Evolutionary conservation across 345 rosid species (phyloP).

Genomic region (Boechera retrofracta): DNA sequence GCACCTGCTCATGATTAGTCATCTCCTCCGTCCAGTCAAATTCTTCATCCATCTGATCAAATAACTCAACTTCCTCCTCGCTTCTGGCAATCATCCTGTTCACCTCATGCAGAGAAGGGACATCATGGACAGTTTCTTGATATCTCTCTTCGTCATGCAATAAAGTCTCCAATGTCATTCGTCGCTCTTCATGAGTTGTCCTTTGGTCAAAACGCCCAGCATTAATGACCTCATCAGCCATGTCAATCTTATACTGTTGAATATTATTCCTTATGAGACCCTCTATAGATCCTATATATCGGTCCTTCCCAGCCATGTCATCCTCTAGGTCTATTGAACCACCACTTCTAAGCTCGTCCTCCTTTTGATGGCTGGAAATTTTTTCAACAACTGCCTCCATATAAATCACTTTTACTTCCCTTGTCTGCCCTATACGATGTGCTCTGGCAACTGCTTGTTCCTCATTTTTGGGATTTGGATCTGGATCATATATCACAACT

Average conservation of each 20-base stretch:
- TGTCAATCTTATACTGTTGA: conserved; percentile 99
- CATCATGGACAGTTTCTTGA: conserved; percentile 98
- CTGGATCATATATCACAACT: conserved; percentile 98
- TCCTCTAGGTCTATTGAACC: conserved; percentile 88
- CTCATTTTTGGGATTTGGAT: conserved; percentile 99
- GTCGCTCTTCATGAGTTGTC: conserved; percentile 99
- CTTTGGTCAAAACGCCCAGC: conserved; percentile 99
- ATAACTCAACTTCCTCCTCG: conserved; percentile 90
- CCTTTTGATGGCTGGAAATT: conserved; percentile 87
- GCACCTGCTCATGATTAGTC: conserved; percentile 91
- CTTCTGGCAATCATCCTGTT: conserved; percentile 99
- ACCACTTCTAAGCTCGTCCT: conserved; percentile 90
- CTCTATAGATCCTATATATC: conserved; percentile 98
- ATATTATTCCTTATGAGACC: conserved; percentile 98
- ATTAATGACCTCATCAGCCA: conserved; percentile 99
- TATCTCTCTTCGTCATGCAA: conserved; percentile 98
- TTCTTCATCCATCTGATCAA: conserved; percentile 99
- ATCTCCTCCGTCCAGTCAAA: conserved; percentile 92
- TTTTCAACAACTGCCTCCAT: conserved; percentile 99
- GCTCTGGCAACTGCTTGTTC: conserved; percentile 99
- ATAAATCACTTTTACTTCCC: conserved; percentile 98
- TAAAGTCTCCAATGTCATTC: conserved; percentile 94
- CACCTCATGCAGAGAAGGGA: conserved; percentile 93
- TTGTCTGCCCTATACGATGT: conserved; percentile 96
- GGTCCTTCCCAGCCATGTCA: conserved; percentile 98